These are phyloP conservation scores for Effrenium voratum DNA, from an alignment of 73 alveolate species.

Conservation along the genomic window DNA sequence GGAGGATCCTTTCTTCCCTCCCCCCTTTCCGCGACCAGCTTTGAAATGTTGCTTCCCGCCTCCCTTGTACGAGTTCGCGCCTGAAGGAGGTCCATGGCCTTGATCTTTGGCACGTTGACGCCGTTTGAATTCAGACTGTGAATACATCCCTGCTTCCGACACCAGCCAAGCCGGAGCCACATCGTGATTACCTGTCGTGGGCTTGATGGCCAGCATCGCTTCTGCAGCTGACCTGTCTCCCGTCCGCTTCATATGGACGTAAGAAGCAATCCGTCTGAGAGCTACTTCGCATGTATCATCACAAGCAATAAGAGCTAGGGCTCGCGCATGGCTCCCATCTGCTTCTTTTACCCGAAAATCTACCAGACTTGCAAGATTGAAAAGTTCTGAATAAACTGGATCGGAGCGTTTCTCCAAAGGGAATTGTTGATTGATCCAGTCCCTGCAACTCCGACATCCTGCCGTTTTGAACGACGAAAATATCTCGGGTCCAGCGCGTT, in stretches of 20 bases:
- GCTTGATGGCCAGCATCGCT: neutral
- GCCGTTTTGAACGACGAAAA: neutral
- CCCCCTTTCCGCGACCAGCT: neutral
- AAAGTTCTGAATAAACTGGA: neutral
- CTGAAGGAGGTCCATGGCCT: neutral
- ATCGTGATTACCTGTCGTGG: neutral
- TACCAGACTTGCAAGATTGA: neutral
- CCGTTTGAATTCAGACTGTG: neutral
- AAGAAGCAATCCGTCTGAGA: neutral
- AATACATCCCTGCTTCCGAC: neutral
- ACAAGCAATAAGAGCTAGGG: neutral
- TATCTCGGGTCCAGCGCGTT: slow-evolving; percentile 8
- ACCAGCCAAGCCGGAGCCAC: neutral
- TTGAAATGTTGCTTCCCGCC: neutral
- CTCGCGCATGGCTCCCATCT: neutral
- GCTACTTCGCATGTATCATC: neutral
- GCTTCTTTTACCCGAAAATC: neutral
- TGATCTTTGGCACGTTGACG: neutral
- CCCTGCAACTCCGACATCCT: neutral
- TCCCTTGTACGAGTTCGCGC: neutral
- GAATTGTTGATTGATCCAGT: neutral
- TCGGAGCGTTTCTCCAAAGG: neutral
- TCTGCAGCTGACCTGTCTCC: neutral
- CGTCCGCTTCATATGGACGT: neutral
- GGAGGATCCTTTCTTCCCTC: too few species aligned